Base-by-base conservation (phyloP, 306 rosid species). In the Quercus variabilis region DNA sequence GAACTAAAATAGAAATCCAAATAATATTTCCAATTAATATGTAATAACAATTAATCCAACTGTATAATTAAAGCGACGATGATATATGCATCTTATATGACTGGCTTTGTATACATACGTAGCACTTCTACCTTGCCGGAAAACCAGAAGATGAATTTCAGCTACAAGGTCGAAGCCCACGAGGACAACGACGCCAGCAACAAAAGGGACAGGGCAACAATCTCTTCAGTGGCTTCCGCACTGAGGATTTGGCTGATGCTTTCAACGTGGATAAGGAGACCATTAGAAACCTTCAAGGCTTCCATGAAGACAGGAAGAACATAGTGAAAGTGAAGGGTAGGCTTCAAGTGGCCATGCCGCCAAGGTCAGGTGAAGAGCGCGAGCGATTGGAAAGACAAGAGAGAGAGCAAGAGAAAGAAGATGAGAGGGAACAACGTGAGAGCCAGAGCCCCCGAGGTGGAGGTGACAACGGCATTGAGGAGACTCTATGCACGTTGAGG, bases 71-170 rank as follows among this genome's bases (percentile, higher is more conserved):
- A 38, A 38, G 43, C 7, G 43, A 60, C 9, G 63, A 23, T 60
- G 62, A 23, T 62, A 25, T 62, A 62, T 23, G 7, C n/a, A 3
- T 17, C 14, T 21, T 57, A 20, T 38, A 7, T 38, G 63, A 28
- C 63, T 15, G 20, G 6, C 9, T 26, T 52, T 51, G n/a, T 25
- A 5, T 25, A 41, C 54, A 21, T 11, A 13, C 69, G 60, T 62
- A 89, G 97, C 84, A 76, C 49, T 92, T 92, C 85, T 90, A 90
- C 43, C 67, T 94, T 14, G 97, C 90, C 1, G 96, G 46, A 38
- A 38, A 38, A 11, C 46, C 46, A 38, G 46, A 38, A 7, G 46
- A 38, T 38, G 46, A 38, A 77, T 83, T 84, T 25, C 46, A 76
- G 10, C 84, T 58, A 33, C 75, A 55, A 15, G 71, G 73, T 15